Base-by-base conservation (phyloP, 495 filamentous ascomycete species). In the Umbilicaria muhlenbergii region DNA sequence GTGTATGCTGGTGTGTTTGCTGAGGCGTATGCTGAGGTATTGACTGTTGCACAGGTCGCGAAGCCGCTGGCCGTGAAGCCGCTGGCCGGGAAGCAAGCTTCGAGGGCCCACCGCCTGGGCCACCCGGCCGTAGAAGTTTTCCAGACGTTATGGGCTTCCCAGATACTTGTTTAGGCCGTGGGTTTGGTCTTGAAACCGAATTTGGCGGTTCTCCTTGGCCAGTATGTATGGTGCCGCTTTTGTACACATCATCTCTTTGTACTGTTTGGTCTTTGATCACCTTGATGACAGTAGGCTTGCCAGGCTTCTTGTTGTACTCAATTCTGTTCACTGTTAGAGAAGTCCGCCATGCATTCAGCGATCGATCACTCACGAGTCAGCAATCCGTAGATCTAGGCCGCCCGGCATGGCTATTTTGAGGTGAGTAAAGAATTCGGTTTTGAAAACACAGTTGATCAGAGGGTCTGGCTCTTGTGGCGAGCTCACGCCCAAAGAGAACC, bases 231-330 rank as follows among this genome's bases (percentile, higher is more conserved):
- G 80, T 79, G 44, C 83, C 78, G 50, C 84, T 92, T 71, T 99
- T 99, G 68, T 99, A 99, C 51, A 77, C 69, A 56, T 96, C 92
- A 34, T 79, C 74, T 39, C 74, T 59, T 19, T 67, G 61, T n/a
- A 77, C 67, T 11, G 69, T 70, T 5, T 83, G 75, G 55, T 99
- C 92, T 61, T 93, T 94, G 46, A 94, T 54, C 2, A 78, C 82
- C 68, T 96, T 96, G 50, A 99, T 78, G 2, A 72, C 52, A 36
- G 85, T 77, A 53, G 83, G 71, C 67, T 99, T 99, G 32, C 86
- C 86, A 3, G 92, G 92, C 65, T 99, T 99, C 74, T 96, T 99
- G 54, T 88, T 86, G 60, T 91, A 99, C 57, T 95, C 86, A 56
- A 99, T 88, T 1, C 68, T 74, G 46, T 14, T 13, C 18, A n/a